phyloP scores from a whole-genome alignment of 192 early-diverging fungal genomes.

The Backusella tuberculispora region DNA sequence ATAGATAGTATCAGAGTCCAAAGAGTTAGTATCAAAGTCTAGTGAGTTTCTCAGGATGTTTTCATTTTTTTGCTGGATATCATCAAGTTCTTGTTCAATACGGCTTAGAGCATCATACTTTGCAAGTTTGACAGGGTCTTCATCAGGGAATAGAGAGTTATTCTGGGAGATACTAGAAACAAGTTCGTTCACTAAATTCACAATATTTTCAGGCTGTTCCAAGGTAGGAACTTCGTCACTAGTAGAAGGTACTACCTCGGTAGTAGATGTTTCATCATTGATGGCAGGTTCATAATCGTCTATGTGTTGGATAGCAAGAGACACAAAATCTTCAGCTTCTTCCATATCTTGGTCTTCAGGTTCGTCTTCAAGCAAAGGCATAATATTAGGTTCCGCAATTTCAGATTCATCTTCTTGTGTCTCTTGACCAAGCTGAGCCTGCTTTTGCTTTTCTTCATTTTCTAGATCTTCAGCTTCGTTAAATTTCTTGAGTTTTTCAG shows the following conservation, averaged over 20 bases:
- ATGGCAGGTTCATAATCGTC: not conserved
- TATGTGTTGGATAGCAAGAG: not conserved
- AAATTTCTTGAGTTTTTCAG: not conserved
- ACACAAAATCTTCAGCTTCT: not conserved
- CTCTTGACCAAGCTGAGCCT: not conserved
- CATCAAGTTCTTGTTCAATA: conserved; percentile 19
- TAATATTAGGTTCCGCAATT: not conserved
- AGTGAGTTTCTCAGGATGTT: not conserved
- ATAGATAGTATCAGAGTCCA: not conserved
- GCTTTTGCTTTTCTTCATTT: not conserved
- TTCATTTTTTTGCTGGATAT: conserved; percentile 15
- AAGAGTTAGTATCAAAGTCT: conserved; percentile 8
- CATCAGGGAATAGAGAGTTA: not conserved
- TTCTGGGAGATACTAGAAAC: not conserved
- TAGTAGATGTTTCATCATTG: not conserved
- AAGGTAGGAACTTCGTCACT: not conserved
- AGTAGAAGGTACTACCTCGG: not conserved
- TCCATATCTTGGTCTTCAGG: conserved; percentile 6
- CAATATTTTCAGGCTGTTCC: not conserved
- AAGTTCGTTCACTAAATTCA: not conserved
- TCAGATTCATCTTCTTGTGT: not conserved
- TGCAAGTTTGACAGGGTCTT: conserved; percentile 12
- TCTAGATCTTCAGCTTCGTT: not conserved
- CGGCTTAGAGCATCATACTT: conserved; percentile 12
- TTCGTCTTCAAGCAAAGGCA: not conserved